phyloP scores from a whole-genome alignment of 371 early-diverging fungal genomes.

The Chytridium lagenaria region DNA sequence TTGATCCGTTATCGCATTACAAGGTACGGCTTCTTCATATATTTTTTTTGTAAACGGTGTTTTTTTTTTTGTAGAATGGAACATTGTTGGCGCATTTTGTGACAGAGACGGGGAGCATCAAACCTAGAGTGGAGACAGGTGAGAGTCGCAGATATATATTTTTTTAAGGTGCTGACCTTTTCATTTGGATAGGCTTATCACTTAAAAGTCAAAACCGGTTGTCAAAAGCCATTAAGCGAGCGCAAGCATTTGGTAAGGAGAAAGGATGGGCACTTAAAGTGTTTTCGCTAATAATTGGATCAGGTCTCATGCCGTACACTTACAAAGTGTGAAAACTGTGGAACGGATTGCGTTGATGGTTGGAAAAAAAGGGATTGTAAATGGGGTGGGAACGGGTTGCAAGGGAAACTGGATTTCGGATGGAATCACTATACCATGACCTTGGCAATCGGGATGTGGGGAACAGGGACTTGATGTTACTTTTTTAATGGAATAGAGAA shows the following conservation, averaged over 20 bases:
- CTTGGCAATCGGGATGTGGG: no score
- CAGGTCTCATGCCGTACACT: slow-evolving; percentile 60
- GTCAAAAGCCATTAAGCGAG: slow-evolving; percentile 82
- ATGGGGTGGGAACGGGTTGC: no score
- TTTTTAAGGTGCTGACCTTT: no score
- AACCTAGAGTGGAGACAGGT: slow-evolving; percentile 76
- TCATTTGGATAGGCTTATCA: slow-evolving; percentile 62
- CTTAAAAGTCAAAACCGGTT: slow-evolving; percentile 81
- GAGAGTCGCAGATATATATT: background rate
- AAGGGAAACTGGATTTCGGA: no score
- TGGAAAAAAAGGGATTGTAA: no score
- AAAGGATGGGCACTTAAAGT: background rate
- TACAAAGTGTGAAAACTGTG: slow-evolving; percentile 29
- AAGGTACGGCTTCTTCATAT: slow-evolving; percentile 50
- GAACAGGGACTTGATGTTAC: no score
- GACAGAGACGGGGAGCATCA: slow-evolving; percentile 80
- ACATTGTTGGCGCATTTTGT: slow-evolving; percentile 73
- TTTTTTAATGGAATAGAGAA: no score
- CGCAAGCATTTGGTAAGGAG: slow-evolving; percentile 77
- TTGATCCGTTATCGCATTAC: slow-evolving; percentile 78
- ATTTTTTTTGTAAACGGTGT: background rate
- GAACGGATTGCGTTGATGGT: no score
- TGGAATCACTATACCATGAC: no score
- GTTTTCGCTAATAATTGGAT: background rate
- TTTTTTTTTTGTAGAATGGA: slow-evolving; percentile 54